Evolutionary conservation across 2,329 filamentous ascomycete species (phyloP).

Genomic region (Thelonectria rubi): DNA sequence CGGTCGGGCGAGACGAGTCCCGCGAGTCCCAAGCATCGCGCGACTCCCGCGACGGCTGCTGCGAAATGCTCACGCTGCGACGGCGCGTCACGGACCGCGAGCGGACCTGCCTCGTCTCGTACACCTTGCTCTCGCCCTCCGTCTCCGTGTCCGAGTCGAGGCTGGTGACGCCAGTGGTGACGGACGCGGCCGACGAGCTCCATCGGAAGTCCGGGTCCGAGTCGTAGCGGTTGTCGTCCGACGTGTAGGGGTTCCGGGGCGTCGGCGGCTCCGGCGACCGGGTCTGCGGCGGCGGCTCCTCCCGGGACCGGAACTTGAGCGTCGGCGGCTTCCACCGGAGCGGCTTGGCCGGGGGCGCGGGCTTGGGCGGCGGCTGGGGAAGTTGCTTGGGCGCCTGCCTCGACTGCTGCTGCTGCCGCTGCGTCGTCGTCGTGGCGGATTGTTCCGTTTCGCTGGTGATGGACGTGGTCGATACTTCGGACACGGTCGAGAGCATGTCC

Average conservation of each 20-base stretch:
- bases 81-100: constrained; percentile 34
- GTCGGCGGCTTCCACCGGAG: constrained; percentile 39
- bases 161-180: constrained; percentile 38
- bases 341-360: constrained; percentile 22
- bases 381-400: constrained; percentile 11
- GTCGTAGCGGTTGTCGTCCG: constrained; percentile 39
- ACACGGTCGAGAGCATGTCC: constrained; percentile 40
- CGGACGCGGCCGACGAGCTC: constrained; percentile 37
- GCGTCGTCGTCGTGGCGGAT: constrained; percentile 19
- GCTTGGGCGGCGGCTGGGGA: background rate
- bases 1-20: constrained; percentile 26
- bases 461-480: constrained; percentile 34
- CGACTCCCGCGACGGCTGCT: constrained; percentile 9
- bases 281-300: constrained; percentile 25
- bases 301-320: constrained; percentile 37
- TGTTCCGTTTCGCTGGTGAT: constrained; percentile 8
- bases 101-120: constrained; percentile 33
- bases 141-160: constrained; percentile 35
- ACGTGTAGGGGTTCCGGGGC: constrained; percentile 34
- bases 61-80: constrained; percentile 26
- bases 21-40: background rate
- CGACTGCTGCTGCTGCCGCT: constrained; percentile 10
- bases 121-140: constrained; percentile 28
- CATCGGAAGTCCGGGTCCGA: constrained; percentile 38
- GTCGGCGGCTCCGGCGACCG: constrained; percentile 35